Conservation (phyloP, 176 grass and related monocot species). For the Cymbopogon citratus region DNA sequence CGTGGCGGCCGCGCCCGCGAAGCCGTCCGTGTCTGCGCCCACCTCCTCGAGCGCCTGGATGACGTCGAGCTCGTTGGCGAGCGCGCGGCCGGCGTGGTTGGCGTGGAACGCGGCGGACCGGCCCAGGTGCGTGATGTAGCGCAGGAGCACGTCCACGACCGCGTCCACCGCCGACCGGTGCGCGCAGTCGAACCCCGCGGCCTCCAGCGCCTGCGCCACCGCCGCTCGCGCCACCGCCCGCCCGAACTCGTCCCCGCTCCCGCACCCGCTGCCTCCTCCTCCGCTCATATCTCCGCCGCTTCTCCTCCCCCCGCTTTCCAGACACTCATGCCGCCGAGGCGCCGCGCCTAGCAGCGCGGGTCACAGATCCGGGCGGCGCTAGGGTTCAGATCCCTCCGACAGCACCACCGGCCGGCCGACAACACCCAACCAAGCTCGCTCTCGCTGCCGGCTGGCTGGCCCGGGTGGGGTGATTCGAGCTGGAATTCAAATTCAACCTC, state of each 20-base stretch:
- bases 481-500: constrained; percentile 1
- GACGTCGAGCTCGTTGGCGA: constrained; percentile 72
- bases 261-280: constrained; percentile 15
- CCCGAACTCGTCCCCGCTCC: constrained; percentile 56
- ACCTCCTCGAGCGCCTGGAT: constrained; percentile 77
- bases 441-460: background rate
- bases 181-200: constrained; percentile 53
- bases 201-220: constrained; percentile 65
- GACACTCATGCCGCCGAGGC: constrained; percentile 29
- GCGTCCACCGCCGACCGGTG: constrained; percentile 61
- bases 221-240: constrained; percentile 56
- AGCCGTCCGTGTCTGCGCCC: constrained; percentile 44
- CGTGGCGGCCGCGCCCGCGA: constrained; percentile 45
- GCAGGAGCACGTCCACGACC: constrained; percentile 54
- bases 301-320: constrained; percentile 6
- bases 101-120: constrained; percentile 58
- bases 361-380: constrained; percentile 56
- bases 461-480: background rate
- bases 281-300: constrained; percentile 31
- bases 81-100: constrained; percentile 57
- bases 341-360: background rate
- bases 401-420: constrained; percentile 10
- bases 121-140: constrained; percentile 70
- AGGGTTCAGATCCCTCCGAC: constrained; percentile 43
- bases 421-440: background rate